phyloP scores from a whole-genome alignment of 23 red algal species.

The Gracilaria gracilis region DNA sequence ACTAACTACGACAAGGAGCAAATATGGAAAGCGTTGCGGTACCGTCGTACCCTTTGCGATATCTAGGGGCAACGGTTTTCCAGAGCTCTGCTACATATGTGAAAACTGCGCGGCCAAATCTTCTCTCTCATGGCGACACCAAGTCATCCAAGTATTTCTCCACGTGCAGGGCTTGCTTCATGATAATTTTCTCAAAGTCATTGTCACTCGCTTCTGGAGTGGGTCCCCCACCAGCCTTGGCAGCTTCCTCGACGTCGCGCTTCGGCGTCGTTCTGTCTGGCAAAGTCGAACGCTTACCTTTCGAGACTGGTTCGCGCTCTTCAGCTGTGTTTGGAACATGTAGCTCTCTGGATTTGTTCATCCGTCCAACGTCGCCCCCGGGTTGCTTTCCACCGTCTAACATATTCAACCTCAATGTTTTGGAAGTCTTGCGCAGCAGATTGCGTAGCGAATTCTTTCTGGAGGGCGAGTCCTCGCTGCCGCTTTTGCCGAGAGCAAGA shows the following conservation, averaged over 20 bases:
- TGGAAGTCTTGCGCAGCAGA: constrained; percentile 1
- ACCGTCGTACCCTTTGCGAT: too few species aligned
- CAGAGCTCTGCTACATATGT: too few species aligned
- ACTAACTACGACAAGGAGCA: too few species aligned
- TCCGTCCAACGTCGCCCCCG: background rate
- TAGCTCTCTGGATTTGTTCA: background rate
- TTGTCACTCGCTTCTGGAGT: background rate
- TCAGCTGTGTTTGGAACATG: background rate
- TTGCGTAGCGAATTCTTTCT: background rate
- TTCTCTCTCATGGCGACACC: background rate
- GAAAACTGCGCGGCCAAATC: too few species aligned
- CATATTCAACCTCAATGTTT: background rate
- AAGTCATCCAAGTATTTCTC: background rate
- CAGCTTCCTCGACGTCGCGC: too few species aligned
- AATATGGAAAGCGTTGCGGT: too few species aligned
- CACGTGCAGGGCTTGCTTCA: background rate
- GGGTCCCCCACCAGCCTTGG: too few species aligned
- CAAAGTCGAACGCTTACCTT: background rate
- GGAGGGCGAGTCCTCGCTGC: background rate
- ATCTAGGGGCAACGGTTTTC: too few species aligned
- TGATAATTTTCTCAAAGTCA: background rate
- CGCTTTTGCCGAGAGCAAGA: background rate
- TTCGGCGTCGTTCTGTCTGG: background rate
- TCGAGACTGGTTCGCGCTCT: background rate
- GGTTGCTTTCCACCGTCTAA: background rate